Conservation (phyloP, 768 basidiomycete genomes). For the Hemileccinum rubropunctum region DNA sequence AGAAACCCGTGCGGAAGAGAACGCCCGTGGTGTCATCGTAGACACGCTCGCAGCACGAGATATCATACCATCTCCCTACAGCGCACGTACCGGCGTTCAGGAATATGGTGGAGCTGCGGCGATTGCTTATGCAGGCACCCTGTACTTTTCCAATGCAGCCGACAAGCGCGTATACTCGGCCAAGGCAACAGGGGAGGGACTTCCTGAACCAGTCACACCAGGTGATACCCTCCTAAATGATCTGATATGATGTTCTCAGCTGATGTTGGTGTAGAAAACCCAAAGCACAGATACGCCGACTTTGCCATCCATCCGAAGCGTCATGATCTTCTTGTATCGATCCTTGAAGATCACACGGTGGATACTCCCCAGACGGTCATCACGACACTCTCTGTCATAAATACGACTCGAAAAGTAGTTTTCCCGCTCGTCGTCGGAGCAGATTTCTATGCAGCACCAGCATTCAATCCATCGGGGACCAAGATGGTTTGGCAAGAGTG, state of each 20-base stretch:
- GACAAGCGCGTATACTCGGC: constrained; percentile 55
- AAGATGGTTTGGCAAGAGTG: constrained; percentile 63
- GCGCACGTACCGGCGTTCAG: constrained; percentile 55
- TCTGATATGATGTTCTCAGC: background rate
- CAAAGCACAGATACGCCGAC: constrained; percentile 57
- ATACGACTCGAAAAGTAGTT: constrained; percentile 43
- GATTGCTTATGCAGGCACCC: constrained; percentile 44
- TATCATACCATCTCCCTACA: constrained; percentile 52
- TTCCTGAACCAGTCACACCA: constrained; percentile 54
- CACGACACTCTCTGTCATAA: constrained; percentile 57
- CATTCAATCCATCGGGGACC: constrained; percentile 58
- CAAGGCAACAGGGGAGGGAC: constrained; percentile 22
- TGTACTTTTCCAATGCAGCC: constrained; percentile 57
- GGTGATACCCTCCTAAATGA: constrained; percentile 43
- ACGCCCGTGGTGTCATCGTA: constrained; percentile 56
- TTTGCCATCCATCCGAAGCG: constrained; percentile 56
- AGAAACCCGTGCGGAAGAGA: constrained; percentile 58
- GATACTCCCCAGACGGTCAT: constrained; percentile 35
- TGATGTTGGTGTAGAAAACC: constrained; percentile 12
- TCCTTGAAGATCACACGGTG: constrained; percentile 70
- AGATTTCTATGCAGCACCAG: constrained; percentile 69
- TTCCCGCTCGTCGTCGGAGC: constrained; percentile 51
- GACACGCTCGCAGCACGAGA: constrained; percentile 47
- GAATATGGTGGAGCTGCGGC: constrained; percentile 73
- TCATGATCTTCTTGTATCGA: constrained; percentile 52